These are phyloP conservation scores for Colletotrichum salicis DNA, from an alignment of 2,329 filamentous ascomycete genomes.

Conservation along the genomic window DNA sequence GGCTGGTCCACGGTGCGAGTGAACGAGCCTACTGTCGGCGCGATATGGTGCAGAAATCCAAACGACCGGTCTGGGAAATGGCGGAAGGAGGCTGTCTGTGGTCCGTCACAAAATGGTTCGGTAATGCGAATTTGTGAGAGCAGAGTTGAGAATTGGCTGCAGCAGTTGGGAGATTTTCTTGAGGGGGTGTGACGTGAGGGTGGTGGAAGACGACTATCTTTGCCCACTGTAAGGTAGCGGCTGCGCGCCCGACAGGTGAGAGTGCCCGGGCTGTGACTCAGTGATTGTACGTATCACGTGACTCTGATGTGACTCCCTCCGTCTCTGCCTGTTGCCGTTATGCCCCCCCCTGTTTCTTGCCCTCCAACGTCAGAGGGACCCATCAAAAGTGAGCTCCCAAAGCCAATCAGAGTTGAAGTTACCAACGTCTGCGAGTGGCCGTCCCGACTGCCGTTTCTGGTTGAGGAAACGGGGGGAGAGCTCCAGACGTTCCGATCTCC, in stretches of 20 bases:
- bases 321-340: neutral
- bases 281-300: conserved; percentile 13
- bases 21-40: conserved; percentile 2
- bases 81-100: conserved; percentile 11
- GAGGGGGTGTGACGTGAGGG: conserved; percentile 32
- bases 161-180: conserved; percentile 27
- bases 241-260: neutral
- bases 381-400: neutral
- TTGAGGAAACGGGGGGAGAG: conserved; percentile 19
- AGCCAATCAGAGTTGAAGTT: conserved; percentile 14
- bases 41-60: neutral
- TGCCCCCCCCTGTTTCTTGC: neutral
- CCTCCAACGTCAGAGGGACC: neutral
- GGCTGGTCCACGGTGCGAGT: neutral
- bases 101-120: conserved; percentile 11
- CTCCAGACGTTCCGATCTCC: conserved; percentile 17
- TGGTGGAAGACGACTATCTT: conserved; percentile 15
- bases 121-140: conserved; percentile 29
- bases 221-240: neutral
- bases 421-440: conserved; percentile 2
- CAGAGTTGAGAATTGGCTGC: conserved; percentile 12
- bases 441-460: conserved; percentile 16
- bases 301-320: neutral
- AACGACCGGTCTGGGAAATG: conserved; percentile 15
- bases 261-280: conserved; percentile 14